Evolutionary conservation across 2,329 filamentous ascomycete species (phyloP), one percentile per base, ranked within the genome.

Genomic region (Fusarium odoratissimum): DNA sequence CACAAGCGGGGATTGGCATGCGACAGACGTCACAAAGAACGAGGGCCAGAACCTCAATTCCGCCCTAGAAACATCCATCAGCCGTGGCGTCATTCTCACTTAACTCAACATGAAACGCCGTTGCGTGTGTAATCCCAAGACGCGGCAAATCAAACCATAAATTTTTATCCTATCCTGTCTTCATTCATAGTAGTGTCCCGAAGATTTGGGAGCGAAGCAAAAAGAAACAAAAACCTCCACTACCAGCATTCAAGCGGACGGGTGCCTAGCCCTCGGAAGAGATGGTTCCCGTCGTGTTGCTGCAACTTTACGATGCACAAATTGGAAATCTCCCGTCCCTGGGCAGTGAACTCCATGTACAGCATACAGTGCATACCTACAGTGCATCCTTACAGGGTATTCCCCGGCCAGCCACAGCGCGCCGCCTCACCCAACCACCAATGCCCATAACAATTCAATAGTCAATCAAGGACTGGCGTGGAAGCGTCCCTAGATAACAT

Each of bases 201-300:
- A 44, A 41, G 41, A 61, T 35, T 40, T 35, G 55, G 58, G 56
- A 61, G 55, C 13, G 21, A 63, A 35, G 41, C 16, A 64, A 70
- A 68, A 64, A 67, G 61, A 66, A 57, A 68, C 67, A 73, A 59
- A 66, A 56, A 44, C 49, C 38, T 58, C 51, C 58, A 57, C 51
- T 64, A 51, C 41, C 16, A 33, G 35, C 58, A 70, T 76, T 68
- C 57, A 75, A 73, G 66, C 72, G 66, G 77, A 76, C 69, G 67
- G 75, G 67, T 74, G 72, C 49, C 57, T 63, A 35, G 33, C 40
- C 42, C 33, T 46, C 49, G 64, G 66, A 57, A 74, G 58, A 67
- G 51, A 61, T 67, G 63, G 61, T 33, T 65, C 64, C 68, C 58
- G 58, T 55, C 25, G 21, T 52, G 48, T 37, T 71, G 30, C 56